A percentile compares a stretch with the other conserved stretches of the same genome.
Evolutionary conservation across 495 filamentous ascomycete genomes (phyloP).

Genomic region (Paragyromitra xinjiangensis): DNA sequence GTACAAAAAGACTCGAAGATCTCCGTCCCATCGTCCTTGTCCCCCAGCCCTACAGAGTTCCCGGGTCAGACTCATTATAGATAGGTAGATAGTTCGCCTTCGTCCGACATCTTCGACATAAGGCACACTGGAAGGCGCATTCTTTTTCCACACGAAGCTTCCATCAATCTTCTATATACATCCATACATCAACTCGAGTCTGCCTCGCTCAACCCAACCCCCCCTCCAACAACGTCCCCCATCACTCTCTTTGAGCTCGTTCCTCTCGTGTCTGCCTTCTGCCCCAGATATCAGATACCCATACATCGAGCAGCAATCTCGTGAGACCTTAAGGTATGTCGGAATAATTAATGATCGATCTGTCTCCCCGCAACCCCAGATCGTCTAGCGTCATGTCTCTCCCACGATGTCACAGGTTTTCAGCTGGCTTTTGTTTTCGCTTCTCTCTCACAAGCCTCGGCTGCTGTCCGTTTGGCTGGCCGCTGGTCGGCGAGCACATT

Average conservation of each 20-base stretch:
- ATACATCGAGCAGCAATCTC: slow-evolving; percentile 34
- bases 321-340: slow-evolving; percentile 43
- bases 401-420: slow-evolving; percentile 24
- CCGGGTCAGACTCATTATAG: slow-evolving; percentile 45
- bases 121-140: slow-evolving; percentile 41
- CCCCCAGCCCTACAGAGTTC: slow-evolving; percentile 54
- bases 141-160: background rate
- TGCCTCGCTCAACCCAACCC: slow-evolving; percentile 17
- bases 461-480: slow-evolving; percentile 33
- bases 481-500: slow-evolving; percentile 10
- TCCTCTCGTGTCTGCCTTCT: slow-evolving; percentile 35
- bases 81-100: slow-evolving; percentile 38
- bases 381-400: slow-evolving; percentile 48
- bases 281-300: slow-evolving; percentile 18
- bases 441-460: slow-evolving; percentile 28
- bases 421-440: slow-evolving; percentile 45
- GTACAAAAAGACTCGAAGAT: slow-evolving; percentile 53
- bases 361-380: slow-evolving; percentile 15
- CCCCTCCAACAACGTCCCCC: background rate
- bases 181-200: slow-evolving; percentile 26
- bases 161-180: slow-evolving; percentile 20
- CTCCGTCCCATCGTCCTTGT: slow-evolving; percentile 46
- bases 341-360: slow-evolving; percentile 3
- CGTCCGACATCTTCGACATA: slow-evolving; percentile 43
- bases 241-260: slow-evolving; percentile 2